These are phyloP conservation scores for Rhizophora apiculata DNA, from an alignment of 345 rosid species.

Conservation along the genomic window DNA sequence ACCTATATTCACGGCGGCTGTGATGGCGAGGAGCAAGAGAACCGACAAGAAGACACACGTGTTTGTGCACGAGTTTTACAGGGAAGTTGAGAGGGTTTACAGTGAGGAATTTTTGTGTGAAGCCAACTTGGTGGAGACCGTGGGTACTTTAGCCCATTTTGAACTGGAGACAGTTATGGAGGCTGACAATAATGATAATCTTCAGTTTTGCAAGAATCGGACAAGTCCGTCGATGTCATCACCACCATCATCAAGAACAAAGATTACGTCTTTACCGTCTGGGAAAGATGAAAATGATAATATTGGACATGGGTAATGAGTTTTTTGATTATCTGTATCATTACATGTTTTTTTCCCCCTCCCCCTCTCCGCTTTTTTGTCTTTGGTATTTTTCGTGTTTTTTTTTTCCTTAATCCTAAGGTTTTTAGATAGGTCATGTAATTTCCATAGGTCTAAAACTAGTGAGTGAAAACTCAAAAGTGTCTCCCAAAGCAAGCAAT, in stretches of 20 bases:
- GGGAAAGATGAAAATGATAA: constrained; percentile 28
- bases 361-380: background rate
- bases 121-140: constrained; percentile 56
- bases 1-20: constrained; percentile 75
- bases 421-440: too few species aligned
- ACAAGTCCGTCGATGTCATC: constrained; percentile 19
- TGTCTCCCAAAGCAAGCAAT: constrained; percentile 12
- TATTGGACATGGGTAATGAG: background rate
- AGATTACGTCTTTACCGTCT: constrained; percentile 12
- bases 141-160: constrained; percentile 59
- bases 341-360: constrained; percentile 1
- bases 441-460: constrained; percentile 8
- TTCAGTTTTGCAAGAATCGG: constrained; percentile 50
- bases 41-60: constrained; percentile 53
- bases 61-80: constrained; percentile 67
- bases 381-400: constrained; percentile 9
- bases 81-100: constrained; percentile 65
- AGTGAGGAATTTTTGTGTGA: constrained; percentile 70
- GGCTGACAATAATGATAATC: background rate
- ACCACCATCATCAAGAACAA: constrained; percentile 19
- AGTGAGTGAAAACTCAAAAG: background rate
- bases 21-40: constrained; percentile 62
- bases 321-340: constrained; percentile 11
- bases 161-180: constrained; percentile 30
- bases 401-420: background rate